phyloP scores from a whole-genome alignment of 2,329 filamentous ascomycete species.

The Colletotrichum gloeosporioides region DNA sequence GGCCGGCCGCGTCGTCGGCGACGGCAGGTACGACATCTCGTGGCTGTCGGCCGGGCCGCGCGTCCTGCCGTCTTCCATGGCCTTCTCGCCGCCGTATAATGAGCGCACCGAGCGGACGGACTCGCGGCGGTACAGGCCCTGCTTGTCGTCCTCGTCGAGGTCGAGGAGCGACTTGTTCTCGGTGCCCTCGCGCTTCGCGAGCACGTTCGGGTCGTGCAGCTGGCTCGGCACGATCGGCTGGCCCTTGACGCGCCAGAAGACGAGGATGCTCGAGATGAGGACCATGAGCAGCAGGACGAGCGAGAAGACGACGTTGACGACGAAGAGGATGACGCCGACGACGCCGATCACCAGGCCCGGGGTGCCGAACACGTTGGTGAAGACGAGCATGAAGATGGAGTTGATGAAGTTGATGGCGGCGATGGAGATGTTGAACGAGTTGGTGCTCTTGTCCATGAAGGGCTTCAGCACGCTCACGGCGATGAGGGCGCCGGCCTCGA shows the following conservation, averaged over 20 bases:
- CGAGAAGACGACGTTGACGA: conserved; percentile 86
- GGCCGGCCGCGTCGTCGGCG: background rate
- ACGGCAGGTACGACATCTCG: conserved; percentile 9
- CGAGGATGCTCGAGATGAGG: conserved; percentile 62
- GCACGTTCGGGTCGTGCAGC: conserved; percentile 86
- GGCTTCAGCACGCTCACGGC: conserved; percentile 81
- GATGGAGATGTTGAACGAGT: conserved; percentile 95
- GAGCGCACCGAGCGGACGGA: background rate
- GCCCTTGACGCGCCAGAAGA: conserved; percentile 86
- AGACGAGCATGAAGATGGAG: conserved; percentile 86
- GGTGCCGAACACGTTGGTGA: conserved; percentile 85
- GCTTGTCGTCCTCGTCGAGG: conserved; percentile 48
- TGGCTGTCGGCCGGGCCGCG: background rate
- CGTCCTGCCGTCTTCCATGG: conserved; percentile 1
- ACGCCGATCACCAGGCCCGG: conserved; percentile 85
- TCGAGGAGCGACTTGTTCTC: conserved; percentile 44
- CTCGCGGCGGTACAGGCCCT: conserved; percentile 18
- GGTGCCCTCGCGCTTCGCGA: conserved; percentile 78
- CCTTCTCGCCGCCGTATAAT: conserved; percentile 8
- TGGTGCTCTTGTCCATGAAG: conserved; percentile 99
- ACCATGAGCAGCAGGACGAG: conserved; percentile 85
- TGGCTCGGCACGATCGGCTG: conserved; percentile 80
- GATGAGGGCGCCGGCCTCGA: conserved; percentile 82
- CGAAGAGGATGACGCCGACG: conserved; percentile 88
- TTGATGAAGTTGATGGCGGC: conserved; percentile 90